Percentiles rank a stretch among this genome's conserved stretches.
These are phyloP conservation scores for Ascochyta clinopodiicola DNA, from an alignment of 2,329 filamentous ascomycete species.

Conservation along the genomic window DNA sequence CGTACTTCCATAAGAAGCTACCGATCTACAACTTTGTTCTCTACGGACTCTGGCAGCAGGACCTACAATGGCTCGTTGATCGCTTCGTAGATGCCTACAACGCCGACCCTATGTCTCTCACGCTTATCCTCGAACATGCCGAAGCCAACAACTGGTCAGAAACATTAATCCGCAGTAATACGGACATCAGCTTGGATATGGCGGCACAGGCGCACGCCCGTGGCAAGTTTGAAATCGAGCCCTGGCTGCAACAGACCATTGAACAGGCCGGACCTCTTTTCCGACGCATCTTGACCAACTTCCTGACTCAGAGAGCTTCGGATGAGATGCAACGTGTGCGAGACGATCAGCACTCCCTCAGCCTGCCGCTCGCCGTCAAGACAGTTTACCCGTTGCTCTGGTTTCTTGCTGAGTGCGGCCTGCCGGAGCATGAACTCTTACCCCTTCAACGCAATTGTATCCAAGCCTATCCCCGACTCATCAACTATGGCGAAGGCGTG, in stretches of 20 bases:
- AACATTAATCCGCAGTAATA: constrained; percentile 77
- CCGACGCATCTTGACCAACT: constrained; percentile 75
- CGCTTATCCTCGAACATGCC: constrained; percentile 78
- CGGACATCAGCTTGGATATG: constrained; percentile 86
- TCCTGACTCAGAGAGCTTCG: constrained; percentile 82
- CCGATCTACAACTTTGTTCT: constrained; percentile 86
- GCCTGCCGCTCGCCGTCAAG: constrained; percentile 80
- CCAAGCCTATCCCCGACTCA: constrained; percentile 88
- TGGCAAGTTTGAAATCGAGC: constrained; percentile 77
- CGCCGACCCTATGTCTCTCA: constrained; percentile 70
- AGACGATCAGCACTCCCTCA: constrained; percentile 69
- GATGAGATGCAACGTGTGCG: constrained; percentile 79
- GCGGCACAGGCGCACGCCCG: constrained; percentile 84
- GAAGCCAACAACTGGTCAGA: constrained; percentile 84
- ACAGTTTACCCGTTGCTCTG: constrained; percentile 82
- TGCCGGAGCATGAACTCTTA: constrained; percentile 73
- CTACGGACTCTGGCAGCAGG: constrained; percentile 88
- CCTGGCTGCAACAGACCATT: constrained; percentile 78
- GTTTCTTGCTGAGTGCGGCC: constrained; percentile 68
- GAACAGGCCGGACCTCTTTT: constrained; percentile 70
- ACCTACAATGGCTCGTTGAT: constrained; percentile 83
- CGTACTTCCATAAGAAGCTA: constrained; percentile 80
- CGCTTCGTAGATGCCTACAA: constrained; percentile 81
- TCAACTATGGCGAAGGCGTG: constrained; percentile 93
- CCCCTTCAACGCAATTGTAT: constrained; percentile 86